Percentiles rank a stretch among this genome's conserved stretches.
phyloP scores from a whole-genome alignment of 139 green algal genomes.

The Spirogloea muscicola region DNA sequence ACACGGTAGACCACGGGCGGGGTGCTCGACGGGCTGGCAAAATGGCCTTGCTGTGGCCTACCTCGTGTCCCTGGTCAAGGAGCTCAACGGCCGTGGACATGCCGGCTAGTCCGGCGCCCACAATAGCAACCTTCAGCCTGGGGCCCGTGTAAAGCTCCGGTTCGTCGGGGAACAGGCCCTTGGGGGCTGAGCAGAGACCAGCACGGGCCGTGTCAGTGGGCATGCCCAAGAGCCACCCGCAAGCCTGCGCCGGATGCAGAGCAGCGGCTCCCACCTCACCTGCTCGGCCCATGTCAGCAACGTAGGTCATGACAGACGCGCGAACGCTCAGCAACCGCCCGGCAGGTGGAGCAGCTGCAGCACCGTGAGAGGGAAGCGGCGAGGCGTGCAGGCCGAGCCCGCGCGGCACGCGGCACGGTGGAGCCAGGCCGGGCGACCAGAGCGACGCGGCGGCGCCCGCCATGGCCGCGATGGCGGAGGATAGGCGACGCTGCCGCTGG shows the following conservation, averaged over 20 bases:
- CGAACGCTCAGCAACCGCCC: background rate
- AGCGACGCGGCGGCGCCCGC: too few relatives aligned
- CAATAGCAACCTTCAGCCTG: conserved; percentile 46
- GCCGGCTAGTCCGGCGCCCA: conserved; percentile 53
- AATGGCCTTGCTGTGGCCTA: too few relatives aligned
- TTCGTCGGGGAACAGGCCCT: conserved; percentile 38
- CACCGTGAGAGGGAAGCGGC: too few relatives aligned
- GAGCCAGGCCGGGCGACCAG: too few relatives aligned
- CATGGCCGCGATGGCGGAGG: too few relatives aligned
- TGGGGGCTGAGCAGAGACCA: background rate
- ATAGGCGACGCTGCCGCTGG: too few relatives aligned
- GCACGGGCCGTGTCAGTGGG: background rate
- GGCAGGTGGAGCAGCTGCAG: background rate
- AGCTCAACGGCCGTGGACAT: conserved; percentile 93
- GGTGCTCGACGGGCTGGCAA: too few relatives aligned
- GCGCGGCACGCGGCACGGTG: too few relatives aligned
- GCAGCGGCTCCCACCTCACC: background rate
- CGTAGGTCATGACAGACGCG: conserved; percentile 3
- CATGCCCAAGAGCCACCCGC: background rate
- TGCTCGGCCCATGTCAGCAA: conserved; percentile 1
- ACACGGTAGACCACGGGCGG: too few relatives aligned
- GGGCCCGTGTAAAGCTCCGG: conserved; percentile 30
- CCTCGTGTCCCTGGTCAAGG: conserved; percentile 78
- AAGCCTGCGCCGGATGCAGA: background rate
- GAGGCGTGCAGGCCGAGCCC: too few relatives aligned